A percentile compares a stretch with the other conserved stretches of the same genome.
phyloP scores from a whole-genome alignment of 2,329 filamentous ascomycete species.

The Colletotrichum falcatum region DNA sequence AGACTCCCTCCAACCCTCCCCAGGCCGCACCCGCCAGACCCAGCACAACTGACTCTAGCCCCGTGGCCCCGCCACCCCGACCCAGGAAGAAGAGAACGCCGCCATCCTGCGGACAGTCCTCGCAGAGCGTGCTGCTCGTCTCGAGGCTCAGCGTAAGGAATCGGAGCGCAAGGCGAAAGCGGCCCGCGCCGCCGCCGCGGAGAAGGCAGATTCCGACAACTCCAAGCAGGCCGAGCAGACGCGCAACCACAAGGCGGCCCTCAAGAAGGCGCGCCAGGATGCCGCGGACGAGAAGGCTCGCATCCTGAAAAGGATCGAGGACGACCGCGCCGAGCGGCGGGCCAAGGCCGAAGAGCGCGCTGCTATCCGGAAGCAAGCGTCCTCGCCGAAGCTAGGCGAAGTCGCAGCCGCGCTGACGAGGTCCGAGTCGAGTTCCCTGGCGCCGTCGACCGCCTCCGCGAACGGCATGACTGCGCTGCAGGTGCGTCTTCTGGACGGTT shows the following conservation, averaged over 20 bases:
- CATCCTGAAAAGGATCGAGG: slow-evolving; percentile 80
- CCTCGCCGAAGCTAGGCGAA: slow-evolving; percentile 47
- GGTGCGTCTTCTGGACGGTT: slow-evolving; percentile 86
- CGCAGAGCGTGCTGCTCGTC: slow-evolving; percentile 62
- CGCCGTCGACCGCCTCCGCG: slow-evolving; percentile 44
- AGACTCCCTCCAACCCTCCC: slow-evolving; percentile 10
- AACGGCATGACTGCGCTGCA: slow-evolving; percentile 69
- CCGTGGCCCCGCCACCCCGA: slow-evolving; percentile 44
- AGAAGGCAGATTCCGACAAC: slow-evolving; percentile 55
- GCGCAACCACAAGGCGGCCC: slow-evolving; percentile 63
- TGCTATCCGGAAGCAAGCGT: slow-evolving; percentile 52
- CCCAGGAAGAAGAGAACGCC: slow-evolving; percentile 42
- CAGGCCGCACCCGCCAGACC: slow-evolving; percentile 33
- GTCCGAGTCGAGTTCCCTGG: slow-evolving; percentile 49
- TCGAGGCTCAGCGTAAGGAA: slow-evolving; percentile 57
- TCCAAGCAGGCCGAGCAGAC: slow-evolving; percentile 49
- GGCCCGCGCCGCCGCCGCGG: slow-evolving; percentile 60
- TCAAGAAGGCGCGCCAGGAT: slow-evolving; percentile 74
- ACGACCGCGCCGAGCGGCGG: slow-evolving; percentile 78
- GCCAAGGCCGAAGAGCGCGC: slow-evolving; percentile 64
- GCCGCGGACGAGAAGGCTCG: slow-evolving; percentile 76
- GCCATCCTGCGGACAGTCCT: slow-evolving; percentile 53
- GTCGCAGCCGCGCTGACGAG: slow-evolving; percentile 48
- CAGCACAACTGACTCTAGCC: slow-evolving; percentile 43
- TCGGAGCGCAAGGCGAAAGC: slow-evolving; percentile 63